These are phyloP conservation scores for Pulveroboletus sp. DNA, from an alignment of 768 basidiomycete species.

Conservation along the genomic window DNA sequence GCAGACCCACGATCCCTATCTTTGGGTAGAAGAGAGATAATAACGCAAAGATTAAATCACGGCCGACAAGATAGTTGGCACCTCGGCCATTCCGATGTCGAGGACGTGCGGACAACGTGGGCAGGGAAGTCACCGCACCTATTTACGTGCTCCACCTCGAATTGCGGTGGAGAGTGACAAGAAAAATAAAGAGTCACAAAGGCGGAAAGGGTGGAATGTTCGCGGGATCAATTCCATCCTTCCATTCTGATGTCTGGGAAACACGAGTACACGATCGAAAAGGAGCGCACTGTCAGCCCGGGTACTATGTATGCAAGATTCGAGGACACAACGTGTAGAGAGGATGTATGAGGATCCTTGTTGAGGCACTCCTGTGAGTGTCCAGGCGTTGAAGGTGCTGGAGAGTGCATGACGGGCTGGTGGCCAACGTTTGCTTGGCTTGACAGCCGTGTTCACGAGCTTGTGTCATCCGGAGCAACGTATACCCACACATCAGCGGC, in stretches of 20 bases:
- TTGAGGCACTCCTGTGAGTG: neutral
- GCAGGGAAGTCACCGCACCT: neutral
- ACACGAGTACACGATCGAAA: slow-evolving; percentile 2
- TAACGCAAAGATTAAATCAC: slow-evolving; percentile 1
- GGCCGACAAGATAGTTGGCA: neutral
- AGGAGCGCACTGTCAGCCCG: neutral
- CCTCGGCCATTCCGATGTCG: slow-evolving; percentile 7
- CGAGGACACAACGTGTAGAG: slow-evolving; percentile 13
- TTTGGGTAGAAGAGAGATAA: slow-evolving; percentile 4
- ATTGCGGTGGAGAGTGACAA: neutral
- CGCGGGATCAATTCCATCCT: slow-evolving; percentile 7
- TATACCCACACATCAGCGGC: neutral
- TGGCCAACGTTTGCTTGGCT: neutral
- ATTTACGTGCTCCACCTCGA: neutral
- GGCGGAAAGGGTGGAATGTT: slow-evolving; percentile 1
- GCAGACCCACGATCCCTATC: slow-evolving; percentile 11
- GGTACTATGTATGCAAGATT: neutral
- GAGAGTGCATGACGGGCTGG: neutral
- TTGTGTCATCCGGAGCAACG: neutral
- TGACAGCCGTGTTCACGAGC: neutral
- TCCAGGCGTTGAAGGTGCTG: neutral
- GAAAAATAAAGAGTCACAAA: neutral
- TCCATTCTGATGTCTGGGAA: slow-evolving; percentile 15
- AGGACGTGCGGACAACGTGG: slow-evolving; percentile 10
- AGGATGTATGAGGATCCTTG: slow-evolving; percentile 6